Conservation (phyloP, 148 eudicot genomes). For the Fagopyrum homotropicum region DNA sequence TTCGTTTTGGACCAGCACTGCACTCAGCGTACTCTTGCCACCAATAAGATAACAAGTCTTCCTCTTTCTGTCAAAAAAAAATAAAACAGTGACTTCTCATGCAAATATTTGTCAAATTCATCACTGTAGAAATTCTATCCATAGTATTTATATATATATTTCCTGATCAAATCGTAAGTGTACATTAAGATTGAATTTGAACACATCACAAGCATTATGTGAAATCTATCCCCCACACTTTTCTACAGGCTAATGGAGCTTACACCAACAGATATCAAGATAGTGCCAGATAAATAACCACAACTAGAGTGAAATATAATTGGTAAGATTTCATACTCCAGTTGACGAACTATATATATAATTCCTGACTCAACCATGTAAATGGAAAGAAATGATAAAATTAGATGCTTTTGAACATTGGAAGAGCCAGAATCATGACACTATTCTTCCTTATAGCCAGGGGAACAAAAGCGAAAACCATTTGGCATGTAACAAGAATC, state of each 20-base stretch:
- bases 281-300: neutral
- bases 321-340: neutral
- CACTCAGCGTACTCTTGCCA: slow-evolving; percentile 99
- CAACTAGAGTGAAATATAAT: neutral
- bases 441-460: neutral
- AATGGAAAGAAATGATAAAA: neutral
- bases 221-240: neutral
- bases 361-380: neutral
- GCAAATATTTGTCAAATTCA: neutral
- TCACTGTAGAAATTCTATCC: neutral
- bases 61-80: slow-evolving; percentile 53
- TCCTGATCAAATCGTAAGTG: neutral
- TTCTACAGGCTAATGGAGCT: neutral
- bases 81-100: slow-evolving; percentile 2
- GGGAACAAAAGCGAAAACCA: neutral
- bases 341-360: neutral
- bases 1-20: slow-evolving; percentile 79
- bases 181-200: neutral
- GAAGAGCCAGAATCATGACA: neutral
- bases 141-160: neutral
- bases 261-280: neutral
- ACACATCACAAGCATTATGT: neutral
- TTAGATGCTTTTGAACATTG: neutral
- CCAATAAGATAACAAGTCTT: slow-evolving; percentile 87
- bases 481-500: neutral